Conservation (phyloP, 345 rosid genomes). For the rapeseed (Brassica napus) region DNA sequence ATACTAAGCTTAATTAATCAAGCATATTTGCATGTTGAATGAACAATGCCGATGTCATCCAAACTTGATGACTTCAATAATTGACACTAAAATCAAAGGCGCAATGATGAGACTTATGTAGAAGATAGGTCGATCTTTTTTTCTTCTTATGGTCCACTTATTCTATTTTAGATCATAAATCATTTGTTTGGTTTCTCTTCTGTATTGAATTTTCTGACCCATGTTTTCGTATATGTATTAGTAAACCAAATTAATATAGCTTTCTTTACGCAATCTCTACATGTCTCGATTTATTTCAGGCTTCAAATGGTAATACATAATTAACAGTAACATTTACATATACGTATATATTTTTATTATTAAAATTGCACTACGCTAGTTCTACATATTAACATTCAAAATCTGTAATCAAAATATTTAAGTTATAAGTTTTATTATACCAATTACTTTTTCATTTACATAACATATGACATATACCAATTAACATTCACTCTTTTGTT, state of each 20-base stretch:
- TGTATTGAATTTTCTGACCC: not conserved
- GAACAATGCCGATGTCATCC: conserved; percentile 12
- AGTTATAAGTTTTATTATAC: not conserved
- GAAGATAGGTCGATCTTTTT: conserved; percentile 20
- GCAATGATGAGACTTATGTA: conserved; percentile 13
- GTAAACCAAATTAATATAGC: conserved; percentile 7
- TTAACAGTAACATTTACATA: too few species aligned
- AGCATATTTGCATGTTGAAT: conserved; percentile 12
- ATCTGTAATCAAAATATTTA: too few species aligned
- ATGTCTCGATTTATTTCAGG: not conserved
- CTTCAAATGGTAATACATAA: too few species aligned
- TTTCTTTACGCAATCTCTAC: conserved; percentile 33
- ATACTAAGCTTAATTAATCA: conserved; percentile 2
- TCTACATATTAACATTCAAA: too few species aligned
- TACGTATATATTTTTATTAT: too few species aligned
- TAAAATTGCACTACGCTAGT: too few species aligned
- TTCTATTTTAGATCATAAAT: not conserved
- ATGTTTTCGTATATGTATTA: not conserved
- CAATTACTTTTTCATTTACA: not conserved
- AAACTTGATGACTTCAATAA: conserved; percentile 18
- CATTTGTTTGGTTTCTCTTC: not conserved
- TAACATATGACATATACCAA: not conserved
- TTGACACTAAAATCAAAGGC: conserved; percentile 26
- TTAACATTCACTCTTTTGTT: too few species aligned
- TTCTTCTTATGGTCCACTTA: conserved; percentile 15